phyloP scores from a whole-genome alignment of 495 filamentous ascomycete genomes.

The Podospora sp. region DNA sequence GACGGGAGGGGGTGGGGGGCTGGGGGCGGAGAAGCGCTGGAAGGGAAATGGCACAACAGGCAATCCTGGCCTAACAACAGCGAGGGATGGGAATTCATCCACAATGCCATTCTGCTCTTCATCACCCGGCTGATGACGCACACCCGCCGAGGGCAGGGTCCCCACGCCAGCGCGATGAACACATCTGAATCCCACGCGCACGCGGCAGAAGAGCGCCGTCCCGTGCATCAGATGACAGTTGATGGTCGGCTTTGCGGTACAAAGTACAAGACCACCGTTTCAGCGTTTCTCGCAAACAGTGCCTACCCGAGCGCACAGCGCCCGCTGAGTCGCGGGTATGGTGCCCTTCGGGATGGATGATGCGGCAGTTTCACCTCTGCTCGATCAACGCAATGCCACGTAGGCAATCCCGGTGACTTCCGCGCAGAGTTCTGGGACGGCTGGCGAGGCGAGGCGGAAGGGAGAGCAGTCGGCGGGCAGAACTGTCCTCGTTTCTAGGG shows the following conservation, averaged over 20 bases:
- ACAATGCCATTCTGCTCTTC: slow-evolving; percentile 10
- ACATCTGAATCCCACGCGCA: slow-evolving; percentile 15
- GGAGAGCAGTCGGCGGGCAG: not conserved
- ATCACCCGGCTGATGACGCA: slow-evolving; percentile 8
- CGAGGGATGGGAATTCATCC: slow-evolving; percentile 16
- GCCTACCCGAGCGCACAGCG: not conserved
- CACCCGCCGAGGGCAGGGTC: slow-evolving; percentile 7
- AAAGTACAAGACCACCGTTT: not conserved
- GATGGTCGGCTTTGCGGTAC: not conserved
- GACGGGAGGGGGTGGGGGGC: not conserved
- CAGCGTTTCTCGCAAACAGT: slow-evolving; percentile 6
- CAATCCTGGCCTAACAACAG: not conserved
- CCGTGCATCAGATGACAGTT: slow-evolving; percentile 18
- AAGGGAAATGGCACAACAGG: not conserved
- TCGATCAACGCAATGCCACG: slow-evolving; percentile 19
- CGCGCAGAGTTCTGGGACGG: not conserved
- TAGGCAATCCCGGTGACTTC: not conserved
- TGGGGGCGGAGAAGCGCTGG: not conserved
- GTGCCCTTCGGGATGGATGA: slow-evolving; percentile 9
- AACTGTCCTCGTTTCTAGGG: not conserved
- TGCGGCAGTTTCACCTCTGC: slow-evolving; percentile 21
- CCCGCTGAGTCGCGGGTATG: not conserved
- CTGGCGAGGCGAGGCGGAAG: not conserved
- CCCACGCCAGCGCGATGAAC: slow-evolving; percentile 10
- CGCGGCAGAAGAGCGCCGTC: slow-evolving; percentile 11